These are phyloP conservation scores for Silene latifolia DNA, from an alignment of 148 eudicot species.

Conservation along the genomic window DNA sequence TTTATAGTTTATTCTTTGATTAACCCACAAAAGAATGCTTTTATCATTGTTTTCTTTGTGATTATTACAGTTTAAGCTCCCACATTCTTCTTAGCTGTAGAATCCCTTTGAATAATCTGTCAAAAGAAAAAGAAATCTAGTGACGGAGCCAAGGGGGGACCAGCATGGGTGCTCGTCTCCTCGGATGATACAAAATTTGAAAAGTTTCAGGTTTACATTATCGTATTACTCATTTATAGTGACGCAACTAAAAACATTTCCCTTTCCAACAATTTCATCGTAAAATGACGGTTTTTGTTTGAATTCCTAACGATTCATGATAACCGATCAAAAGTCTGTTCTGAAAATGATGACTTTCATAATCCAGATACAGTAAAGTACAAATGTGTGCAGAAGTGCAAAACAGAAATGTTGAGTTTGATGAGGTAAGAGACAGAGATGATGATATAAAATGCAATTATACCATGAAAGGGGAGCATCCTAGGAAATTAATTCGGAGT, in stretches of 20 bases:
- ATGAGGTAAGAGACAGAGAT: background rate
- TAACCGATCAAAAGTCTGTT: background rate
- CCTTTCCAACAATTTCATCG: too few species aligned
- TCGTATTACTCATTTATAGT: too few species aligned
- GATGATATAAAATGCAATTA: background rate
- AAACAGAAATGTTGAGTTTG: too few species aligned
- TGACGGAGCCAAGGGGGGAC: too few species aligned
- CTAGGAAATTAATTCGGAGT: background rate
- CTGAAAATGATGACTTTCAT: background rate
- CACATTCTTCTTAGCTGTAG: constrained; percentile 27
- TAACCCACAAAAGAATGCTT: constrained; percentile 3
- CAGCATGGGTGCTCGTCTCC: too few species aligned
- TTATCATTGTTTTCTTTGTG: background rate
- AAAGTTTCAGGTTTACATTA: too few species aligned
- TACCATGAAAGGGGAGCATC: constrained; percentile 16
- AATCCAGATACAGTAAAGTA: background rate
- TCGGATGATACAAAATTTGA: too few species aligned
- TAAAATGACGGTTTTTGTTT: background rate
- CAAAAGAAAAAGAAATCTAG: background rate
- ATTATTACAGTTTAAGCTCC: constrained; percentile 17
- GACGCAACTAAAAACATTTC: too few species aligned
- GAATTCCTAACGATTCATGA: background rate
- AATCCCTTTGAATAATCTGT: background rate
- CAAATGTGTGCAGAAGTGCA: background rate
- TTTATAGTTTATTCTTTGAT: background rate